Base-by-base conservation (phyloP, 768 basidiomycete genomes). In the Tylopilus intermedius region DNA sequence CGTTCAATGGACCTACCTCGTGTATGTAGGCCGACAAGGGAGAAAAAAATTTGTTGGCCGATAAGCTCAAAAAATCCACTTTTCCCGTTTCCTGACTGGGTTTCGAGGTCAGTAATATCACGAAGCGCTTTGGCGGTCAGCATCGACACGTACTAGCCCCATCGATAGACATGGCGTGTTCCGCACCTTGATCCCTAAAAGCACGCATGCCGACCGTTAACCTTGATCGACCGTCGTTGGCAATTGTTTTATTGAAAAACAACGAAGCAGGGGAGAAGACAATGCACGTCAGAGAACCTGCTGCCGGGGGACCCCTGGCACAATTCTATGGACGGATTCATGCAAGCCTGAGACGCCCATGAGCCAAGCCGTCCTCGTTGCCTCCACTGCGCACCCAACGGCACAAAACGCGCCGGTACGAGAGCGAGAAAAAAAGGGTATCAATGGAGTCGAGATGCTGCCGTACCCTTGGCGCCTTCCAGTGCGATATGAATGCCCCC, bases 121-220 rank as follows among this genome's bases (percentile, higher is more conserved):
- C n/a, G 27, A 29, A 41, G 39, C n/a, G 18, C 27, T 9, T 37
- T 40, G 29, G 26, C 14, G 29, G 43, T 43, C 24, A n/a, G 5
- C 50, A 38, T 59, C 48, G 54, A 53, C 54, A 62, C 15, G 51
- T 40, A 24, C 43, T 32, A 5, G 9, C 30, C 39, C 44, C 49
- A 45, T 15, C 15, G 27, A 11, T 21, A 51, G 29, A 40, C 7
- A 38, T 7, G 24, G 21, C 18, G 30, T 46, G 3, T 13, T 26
- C 21, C 41, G 37, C 38, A 59, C 47, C 49, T 54, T 21, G 38
- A 24, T 38, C 11, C 33, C 33, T 11, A 11, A 33, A 21, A 22
- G 10, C 21, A 18, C 14, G 10, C 40, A 26, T 40, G 18, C 24
- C 21, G 27, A 21, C 9, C 30, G 9, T 30, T 30, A 13, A 3